phyloP scores from a whole-genome alignment of 2,329 filamentous ascomycete species.

The Aspergillus fischeri region DNA sequence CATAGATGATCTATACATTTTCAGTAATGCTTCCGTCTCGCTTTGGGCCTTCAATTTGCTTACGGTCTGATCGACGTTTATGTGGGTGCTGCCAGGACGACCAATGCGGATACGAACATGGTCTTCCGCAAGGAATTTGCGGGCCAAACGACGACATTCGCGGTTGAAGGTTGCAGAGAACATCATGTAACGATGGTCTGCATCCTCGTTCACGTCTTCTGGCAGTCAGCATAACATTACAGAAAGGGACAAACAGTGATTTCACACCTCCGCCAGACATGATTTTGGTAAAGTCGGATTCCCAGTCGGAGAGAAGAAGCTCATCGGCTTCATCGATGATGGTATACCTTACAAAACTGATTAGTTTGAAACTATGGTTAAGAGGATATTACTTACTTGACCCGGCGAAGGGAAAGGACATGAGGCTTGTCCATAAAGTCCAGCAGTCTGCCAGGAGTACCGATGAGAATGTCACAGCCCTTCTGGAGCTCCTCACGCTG shows the following conservation, averaged over 20 bases:
- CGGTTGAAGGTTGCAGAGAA: conserved; percentile 95
- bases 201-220: conserved; percentile 69
- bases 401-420: conserved; percentile 66
- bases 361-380: neutral
- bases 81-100: conserved; percentile 75
- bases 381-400: conserved; percentile 54
- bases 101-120: conserved; percentile 82
- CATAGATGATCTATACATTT: conserved; percentile 54
- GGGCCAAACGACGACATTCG: conserved; percentile 69
- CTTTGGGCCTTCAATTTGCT: conserved; percentile 4
- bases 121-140: conserved; percentile 67
- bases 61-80: conserved; percentile 73
- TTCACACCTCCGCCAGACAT: conserved; percentile 74
- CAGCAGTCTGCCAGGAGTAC: conserved; percentile 77
- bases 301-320: conserved; percentile 77
- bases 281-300: conserved; percentile 68
- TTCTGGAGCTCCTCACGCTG: conserved; percentile 70
- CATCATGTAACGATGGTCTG: conserved; percentile 67
- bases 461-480: conserved; percentile 87
- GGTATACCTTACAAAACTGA: conserved; percentile 45
- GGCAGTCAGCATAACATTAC: conserved; percentile 11
- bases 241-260: neutral
- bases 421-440: conserved; percentile 75
- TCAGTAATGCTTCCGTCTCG: neutral
- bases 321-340: conserved; percentile 96